Evolutionary conservation across 1,284 basidiomycete species (phyloP).

Genomic region (Sphaerobolus stellatus): DNA sequence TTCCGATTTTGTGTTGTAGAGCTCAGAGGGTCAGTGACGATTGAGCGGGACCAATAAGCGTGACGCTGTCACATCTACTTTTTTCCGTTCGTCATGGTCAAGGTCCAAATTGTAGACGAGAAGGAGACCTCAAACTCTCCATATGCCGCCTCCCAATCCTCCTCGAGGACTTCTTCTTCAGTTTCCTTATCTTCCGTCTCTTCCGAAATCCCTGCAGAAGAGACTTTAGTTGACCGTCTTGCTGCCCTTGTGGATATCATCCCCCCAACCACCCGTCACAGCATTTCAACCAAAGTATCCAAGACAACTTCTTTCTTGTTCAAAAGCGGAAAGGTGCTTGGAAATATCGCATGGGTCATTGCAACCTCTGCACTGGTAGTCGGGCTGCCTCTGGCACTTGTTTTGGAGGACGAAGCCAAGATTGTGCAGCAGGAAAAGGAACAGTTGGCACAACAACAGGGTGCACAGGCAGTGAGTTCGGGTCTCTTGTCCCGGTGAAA

Average conservation of each 20-base stretch:
- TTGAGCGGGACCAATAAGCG: no score
- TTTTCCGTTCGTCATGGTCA: constrained; percentile 61
- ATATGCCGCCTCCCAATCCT: constrained; percentile 63
- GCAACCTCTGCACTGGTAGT: constrained; percentile 93
- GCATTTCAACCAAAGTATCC: constrained; percentile 61
- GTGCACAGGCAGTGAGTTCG: constrained; percentile 78
- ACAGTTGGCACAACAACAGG: constrained; percentile 89
- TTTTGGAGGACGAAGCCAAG: constrained; percentile 94
- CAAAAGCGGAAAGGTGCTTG: constrained; percentile 68
- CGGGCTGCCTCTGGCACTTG: constrained; percentile 89
- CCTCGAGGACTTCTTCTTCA: constrained; percentile 65
- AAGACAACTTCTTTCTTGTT: constrained; percentile 64
- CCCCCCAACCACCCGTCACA: constrained; percentile 83
- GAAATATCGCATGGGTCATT: constrained; percentile 91
- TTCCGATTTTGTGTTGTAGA: no score
- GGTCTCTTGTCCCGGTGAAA: not conserved
- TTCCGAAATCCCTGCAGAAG: constrained; percentile 65
- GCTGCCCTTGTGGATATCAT: constrained; percentile 94
- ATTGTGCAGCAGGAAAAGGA: constrained; percentile 95
- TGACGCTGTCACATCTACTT: no score
- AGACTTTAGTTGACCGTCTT: constrained; percentile 88
- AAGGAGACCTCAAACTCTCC: constrained; percentile 63
- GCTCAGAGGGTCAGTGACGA: no score
- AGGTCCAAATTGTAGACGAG: constrained; percentile 80
- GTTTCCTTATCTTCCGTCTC: constrained; percentile 71